Percentiles rank a stretch among this genome's conserved stretches.
Conservation (phyloP, 768 basidiomycete genomes). For the Scleroderma bovista region DNA sequence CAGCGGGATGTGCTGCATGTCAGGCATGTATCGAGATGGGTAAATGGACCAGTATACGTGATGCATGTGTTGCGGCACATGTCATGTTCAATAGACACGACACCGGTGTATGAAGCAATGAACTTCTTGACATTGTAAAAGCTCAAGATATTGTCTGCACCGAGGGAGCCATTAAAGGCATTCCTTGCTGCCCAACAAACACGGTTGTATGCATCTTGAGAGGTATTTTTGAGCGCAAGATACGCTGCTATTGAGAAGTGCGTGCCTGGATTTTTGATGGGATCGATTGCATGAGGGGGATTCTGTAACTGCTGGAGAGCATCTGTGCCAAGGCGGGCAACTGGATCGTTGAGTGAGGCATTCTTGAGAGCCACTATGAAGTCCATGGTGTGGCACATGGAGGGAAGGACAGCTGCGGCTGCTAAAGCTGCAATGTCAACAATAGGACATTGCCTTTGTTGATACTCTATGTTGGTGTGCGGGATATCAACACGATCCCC, state of each 20-base stretch:
- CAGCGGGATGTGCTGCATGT: conserved; percentile 28
- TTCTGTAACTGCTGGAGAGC: no score
- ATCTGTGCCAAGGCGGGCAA: no score
- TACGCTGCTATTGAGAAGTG: not conserved
- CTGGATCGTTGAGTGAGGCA: no score
- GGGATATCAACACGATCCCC: no score
- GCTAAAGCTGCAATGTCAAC: no score
- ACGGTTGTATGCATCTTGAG: conserved; percentile 27
- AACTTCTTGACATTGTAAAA: conserved; percentile 9
- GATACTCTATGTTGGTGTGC: no score
- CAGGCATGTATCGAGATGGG: conserved; percentile 23
- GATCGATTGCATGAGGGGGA: no score
- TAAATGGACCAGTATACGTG: conserved; percentile 36
- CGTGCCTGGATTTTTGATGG: not conserved
- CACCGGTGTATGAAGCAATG: conserved; percentile 13
- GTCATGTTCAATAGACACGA: conserved; percentile 29
- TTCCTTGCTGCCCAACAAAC: conserved; percentile 17
- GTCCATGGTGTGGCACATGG: no score
- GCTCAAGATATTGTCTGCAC: conserved; percentile 18
- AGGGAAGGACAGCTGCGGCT: no score
- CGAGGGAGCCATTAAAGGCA: not conserved
- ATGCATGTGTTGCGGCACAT: conserved; percentile 41
- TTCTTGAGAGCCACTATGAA: no score
- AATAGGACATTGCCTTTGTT: no score
- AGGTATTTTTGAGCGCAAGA: conserved; percentile 12